These are phyloP conservation scores for Soucietia sequanensis DNA, from an alignment of 805 yeast genomes.

Conservation along the genomic window DNA sequence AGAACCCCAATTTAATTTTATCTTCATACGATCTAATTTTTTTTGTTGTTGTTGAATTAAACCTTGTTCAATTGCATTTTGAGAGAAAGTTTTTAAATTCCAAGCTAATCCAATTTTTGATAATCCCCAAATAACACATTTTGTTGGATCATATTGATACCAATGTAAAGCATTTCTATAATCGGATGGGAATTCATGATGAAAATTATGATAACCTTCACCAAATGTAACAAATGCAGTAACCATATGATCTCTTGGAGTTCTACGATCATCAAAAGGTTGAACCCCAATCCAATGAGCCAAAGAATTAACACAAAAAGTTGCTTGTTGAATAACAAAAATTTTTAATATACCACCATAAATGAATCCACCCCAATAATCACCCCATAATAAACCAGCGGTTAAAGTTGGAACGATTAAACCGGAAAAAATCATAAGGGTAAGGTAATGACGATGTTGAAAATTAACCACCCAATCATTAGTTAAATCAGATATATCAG, in stretches of 20 bases:
- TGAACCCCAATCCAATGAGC: conserved; percentile 87
- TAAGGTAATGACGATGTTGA: conserved; percentile 77
- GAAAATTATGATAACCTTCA: conserved; percentile 89
- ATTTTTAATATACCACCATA: conserved; percentile 75
- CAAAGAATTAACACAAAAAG: conserved; percentile 81
- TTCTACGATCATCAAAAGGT: conserved; percentile 84
- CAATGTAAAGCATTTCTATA: conserved; percentile 84
- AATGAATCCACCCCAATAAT: conserved; percentile 71
- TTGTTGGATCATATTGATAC: conserved; percentile 88
- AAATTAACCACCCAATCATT: conserved; percentile 76
- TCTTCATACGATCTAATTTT: conserved; percentile 64
- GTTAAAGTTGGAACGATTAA: conserved; percentile 62
- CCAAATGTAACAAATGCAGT: conserved; percentile 85
- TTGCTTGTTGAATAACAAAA: conserved; percentile 75
- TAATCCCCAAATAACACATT: conserved; percentile 54
- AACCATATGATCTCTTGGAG: conserved; percentile 79
- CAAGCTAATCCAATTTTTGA: conserved; percentile 69
- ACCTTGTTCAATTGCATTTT: conserved; percentile 81
- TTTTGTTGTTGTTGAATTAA: conserved; percentile 80
- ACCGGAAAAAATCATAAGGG: conserved; percentile 58
- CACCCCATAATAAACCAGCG: conserved; percentile 57
- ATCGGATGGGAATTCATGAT: conserved; percentile 87
- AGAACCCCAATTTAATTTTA: conserved; percentile 73
- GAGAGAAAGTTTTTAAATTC: conserved; percentile 73
- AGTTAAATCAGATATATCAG: conserved; percentile 75